Conservation (phyloP, 345 rosid species). For the Gossypium sturtianum region DNA sequence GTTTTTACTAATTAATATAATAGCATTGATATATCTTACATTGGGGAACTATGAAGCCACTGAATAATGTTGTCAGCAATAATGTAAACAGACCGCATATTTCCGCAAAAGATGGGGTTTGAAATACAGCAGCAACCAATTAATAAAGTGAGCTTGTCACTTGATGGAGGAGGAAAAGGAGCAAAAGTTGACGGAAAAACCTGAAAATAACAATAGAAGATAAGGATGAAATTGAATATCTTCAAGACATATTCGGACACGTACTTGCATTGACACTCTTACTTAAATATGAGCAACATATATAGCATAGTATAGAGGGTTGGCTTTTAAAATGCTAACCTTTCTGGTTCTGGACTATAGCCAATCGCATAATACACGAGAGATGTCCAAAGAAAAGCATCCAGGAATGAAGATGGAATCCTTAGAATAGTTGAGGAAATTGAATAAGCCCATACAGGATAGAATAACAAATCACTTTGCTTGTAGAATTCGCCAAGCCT, state of each 20-base stretch:
- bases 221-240: not conserved
- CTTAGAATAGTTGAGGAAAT: constrained; percentile 33
- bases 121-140: constrained; percentile 30
- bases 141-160: constrained; percentile 36
- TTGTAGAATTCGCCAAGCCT: constrained; percentile 39
- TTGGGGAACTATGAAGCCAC: constrained; percentile 37
- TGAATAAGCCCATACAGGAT: constrained; percentile 40
- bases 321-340: constrained; percentile 20
- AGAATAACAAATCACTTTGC: constrained; percentile 36
- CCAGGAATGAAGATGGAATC: constrained; percentile 37
- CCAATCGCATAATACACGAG: constrained; percentile 42
- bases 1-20: not conserved
- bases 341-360: constrained; percentile 38
- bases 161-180: constrained; percentile 38
- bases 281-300: no score
- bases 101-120: constrained; percentile 26
- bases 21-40: constrained; percentile 20
- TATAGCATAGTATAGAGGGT: not conserved
- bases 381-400: constrained; percentile 35
- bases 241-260: no score
- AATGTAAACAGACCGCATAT: constrained; percentile 10
- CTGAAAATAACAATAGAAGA: constrained; percentile 15
- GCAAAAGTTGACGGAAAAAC: constrained; percentile 27
- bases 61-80: constrained; percentile 21
- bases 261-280: no score